A percentile compares a stretch with the other conserved stretches of the same genome.
These are phyloP conservation scores for Neonectria faginata DNA, from an alignment of 2,329 filamentous ascomycete species.

Conservation along the genomic window DNA sequence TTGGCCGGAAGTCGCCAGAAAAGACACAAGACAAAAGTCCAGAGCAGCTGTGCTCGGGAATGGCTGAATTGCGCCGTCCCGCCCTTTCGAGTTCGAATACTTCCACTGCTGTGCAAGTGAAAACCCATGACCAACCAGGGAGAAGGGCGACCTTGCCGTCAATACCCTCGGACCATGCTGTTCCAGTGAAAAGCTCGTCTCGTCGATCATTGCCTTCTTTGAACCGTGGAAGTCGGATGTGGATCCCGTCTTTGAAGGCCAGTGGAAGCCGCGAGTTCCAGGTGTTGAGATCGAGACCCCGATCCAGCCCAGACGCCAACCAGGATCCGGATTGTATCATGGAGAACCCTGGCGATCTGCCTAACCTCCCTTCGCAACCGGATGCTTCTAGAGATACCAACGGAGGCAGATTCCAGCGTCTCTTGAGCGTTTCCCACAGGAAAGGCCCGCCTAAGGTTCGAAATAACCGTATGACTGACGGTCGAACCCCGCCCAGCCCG, in stretches of 20 bases:
- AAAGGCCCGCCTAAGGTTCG: slow-evolving; percentile 38
- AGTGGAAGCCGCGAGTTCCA: slow-evolving; percentile 37
- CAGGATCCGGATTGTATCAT: background rate
- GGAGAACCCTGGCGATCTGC: background rate
- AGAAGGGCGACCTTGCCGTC: background rate
- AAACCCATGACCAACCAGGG: background rate
- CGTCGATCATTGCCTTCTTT: slow-evolving; percentile 37
- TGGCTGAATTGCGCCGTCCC: background rate
- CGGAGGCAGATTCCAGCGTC: slow-evolving; percentile 34
- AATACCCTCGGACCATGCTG: background rate
- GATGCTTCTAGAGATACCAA: slow-evolving; percentile 5
- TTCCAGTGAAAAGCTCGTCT: slow-evolving; percentile 21
- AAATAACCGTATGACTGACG: slow-evolving; percentile 21
- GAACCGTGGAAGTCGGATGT: slow-evolving; percentile 20
- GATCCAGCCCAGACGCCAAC: slow-evolving; percentile 18
- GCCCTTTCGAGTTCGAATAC: background rate
- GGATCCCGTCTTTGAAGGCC: slow-evolving; percentile 37
- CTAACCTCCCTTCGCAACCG: background rate
- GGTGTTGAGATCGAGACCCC: slow-evolving; percentile 21
- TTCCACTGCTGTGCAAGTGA: background rate
- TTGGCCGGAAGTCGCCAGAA: slow-evolving; percentile 36
- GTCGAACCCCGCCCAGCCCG: slow-evolving; percentile 48
- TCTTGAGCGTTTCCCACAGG: slow-evolving; percentile 35
- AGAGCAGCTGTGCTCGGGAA: background rate
- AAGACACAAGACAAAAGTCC: slow-evolving; percentile 12